Base-by-base conservation (phyloP, 1,284 basidiomycete genomes). In the Sporisorium iseilematis-ciliati region DNA sequence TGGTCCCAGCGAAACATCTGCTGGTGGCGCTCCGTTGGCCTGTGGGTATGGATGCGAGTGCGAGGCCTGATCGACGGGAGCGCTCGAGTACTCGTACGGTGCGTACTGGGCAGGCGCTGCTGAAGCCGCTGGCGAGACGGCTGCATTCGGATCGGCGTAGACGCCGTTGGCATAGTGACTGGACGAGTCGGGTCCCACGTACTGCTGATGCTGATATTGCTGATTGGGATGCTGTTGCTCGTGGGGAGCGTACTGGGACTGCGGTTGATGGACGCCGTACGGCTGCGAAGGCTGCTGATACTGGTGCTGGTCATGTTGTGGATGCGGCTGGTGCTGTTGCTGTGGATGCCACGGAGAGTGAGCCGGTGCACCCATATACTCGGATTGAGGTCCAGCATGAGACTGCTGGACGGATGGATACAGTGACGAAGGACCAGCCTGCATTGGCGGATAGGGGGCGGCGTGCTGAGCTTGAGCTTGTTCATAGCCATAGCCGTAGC, bases 401-500 rank as follows among this genome's bases (percentile, higher is more conserved):
- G 33, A n/a, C 38, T 59, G 64, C 14, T 49, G 51, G 2, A 60
- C 57, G 18, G 58, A 57, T 5, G 65, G 70, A 20, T 73, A 67
- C 0, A 67, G 54, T 1, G 65, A 66, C 14, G 65, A 59, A 3
- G 70, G 23, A 14, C 35, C 49, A 6, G 61, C 46, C 8, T 58
- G 63, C 52, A 38, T 38, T 11, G 35, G 11, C 14, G 35, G 35
- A 38, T 3, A 38, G 16, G 35, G 35, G 16, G 12, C 35, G 35
- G 35, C 10, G 14, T 38, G 35, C 35, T 53, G 38, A 20, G 51
- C 18, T 10, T 63, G 41, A 11, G 51, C 11, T 48, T 58, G 66
- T 31, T 65, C 51, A 35, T 65, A 71, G 21, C 57, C 57, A 11
- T 65, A 64, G 3, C 49, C 62, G 23, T 68, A 74, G 33, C 57